Conservation (phyloP, 2,329 filamentous ascomycete genomes). For the Eutypa lata region DNA sequence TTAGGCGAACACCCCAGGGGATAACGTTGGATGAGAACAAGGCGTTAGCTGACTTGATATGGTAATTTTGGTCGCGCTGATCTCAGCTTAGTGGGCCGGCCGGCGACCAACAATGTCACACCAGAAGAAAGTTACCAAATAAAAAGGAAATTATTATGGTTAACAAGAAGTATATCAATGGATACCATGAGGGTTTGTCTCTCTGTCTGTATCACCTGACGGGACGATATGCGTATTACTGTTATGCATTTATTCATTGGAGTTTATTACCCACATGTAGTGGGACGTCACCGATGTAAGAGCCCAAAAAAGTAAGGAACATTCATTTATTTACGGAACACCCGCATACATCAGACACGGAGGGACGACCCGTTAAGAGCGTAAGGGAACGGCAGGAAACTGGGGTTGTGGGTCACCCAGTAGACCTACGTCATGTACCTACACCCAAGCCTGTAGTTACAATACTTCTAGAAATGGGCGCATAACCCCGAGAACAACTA, state of each 20-base stretch:
- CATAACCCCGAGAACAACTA: too few species aligned
- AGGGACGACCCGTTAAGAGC: neutral
- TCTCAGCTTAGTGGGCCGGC: neutral
- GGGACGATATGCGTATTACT: neutral
- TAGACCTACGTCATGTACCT: neutral
- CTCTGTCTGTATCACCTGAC: too few species aligned
- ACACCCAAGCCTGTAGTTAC: neutral
- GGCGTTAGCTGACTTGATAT: neutral
- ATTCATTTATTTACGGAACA: neutral
- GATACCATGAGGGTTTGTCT: too few species aligned
- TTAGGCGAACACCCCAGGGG: too few species aligned
- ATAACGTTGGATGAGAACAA: too few species aligned
- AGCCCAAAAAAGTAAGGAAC: neutral
- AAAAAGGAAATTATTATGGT: too few species aligned
- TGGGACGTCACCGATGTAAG: neutral
- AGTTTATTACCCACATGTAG: neutral
- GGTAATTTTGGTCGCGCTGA: neutral
- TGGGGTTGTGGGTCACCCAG: neutral
- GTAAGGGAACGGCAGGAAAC: neutral
- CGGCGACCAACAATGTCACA: neutral
- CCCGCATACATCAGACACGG: neutral
- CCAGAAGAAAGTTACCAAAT: neutral
- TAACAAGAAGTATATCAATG: neutral
- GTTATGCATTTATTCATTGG: neutral
- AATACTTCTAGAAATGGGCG: too few species aligned